These are phyloP conservation scores for Oidiodendron maius DNA, from an alignment of 495 filamentous ascomycete genomes.

Conservation along the genomic window DNA sequence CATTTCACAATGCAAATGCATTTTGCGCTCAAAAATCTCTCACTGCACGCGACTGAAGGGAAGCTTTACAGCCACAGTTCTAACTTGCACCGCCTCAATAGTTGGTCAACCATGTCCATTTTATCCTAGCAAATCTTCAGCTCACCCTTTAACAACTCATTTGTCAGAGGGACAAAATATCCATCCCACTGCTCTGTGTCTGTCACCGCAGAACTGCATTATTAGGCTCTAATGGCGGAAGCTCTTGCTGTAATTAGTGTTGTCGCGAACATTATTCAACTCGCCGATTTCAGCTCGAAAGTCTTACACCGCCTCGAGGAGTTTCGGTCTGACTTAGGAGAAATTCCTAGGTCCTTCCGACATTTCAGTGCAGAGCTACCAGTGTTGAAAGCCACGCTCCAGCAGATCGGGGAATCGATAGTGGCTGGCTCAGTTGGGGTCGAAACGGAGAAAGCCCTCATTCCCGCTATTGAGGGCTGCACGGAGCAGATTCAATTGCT, in stretches of 20 bases:
- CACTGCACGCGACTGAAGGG: neutral
- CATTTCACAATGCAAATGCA: neutral
- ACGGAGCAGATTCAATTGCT: constrained; percentile 18
- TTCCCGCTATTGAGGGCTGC: constrained; percentile 21
- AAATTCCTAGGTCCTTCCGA: constrained; percentile 23
- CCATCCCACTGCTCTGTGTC: constrained; percentile 2
- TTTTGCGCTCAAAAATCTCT: neutral
- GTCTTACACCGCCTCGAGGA: constrained; percentile 24
- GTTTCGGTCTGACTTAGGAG: constrained; percentile 16
- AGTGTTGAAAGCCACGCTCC: constrained; percentile 21
- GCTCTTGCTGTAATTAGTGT: constrained; percentile 25
- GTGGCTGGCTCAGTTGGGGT: constrained; percentile 14
- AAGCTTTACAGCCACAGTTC: neutral
- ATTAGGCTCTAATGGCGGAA: constrained; percentile 26
- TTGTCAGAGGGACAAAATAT: neutral
- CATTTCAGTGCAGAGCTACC: constrained; percentile 26
- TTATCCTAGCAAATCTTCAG: neutral
- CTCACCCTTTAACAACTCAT: neutral
- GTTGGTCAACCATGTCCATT: neutral
- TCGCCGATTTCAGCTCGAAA: constrained; percentile 27
- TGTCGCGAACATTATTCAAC: constrained; percentile 24
- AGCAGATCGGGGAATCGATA: constrained; percentile 18
- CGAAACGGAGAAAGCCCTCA: constrained; percentile 17
- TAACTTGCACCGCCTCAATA: neutral
- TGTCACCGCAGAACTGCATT: neutral